Conservation (phyloP, 2,329 filamentous ascomycete species). For the Cyphellophora attinorum region DNA sequence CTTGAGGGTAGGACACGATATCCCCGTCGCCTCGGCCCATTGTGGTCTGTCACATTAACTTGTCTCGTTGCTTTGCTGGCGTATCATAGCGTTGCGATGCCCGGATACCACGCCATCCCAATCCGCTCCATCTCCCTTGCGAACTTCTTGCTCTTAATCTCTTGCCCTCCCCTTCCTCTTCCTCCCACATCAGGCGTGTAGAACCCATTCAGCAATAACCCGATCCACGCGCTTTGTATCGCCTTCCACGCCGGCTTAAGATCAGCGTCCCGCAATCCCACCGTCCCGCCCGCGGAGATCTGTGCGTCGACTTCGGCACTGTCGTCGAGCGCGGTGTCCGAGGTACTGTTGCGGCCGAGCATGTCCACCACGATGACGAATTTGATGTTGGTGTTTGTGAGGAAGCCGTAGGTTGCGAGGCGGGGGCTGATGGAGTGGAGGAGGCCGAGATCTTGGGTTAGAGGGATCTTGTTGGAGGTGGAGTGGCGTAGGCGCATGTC, state of each 20-base stretch:
- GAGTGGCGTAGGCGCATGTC: slow-evolving; percentile 70
- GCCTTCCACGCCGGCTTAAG: slow-evolving; percentile 83
- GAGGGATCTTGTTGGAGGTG: slow-evolving; percentile 55
- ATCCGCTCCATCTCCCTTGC: slow-evolving; percentile 74
- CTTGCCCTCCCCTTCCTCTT: too few relatives aligned
- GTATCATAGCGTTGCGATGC: slow-evolving; percentile 34
- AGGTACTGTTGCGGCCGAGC: slow-evolving; percentile 53
- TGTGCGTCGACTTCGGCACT: slow-evolving; percentile 18
- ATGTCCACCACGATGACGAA: slow-evolving; percentile 88
- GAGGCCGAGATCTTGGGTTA: slow-evolving; percentile 85
- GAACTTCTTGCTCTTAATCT: slow-evolving; percentile 78
- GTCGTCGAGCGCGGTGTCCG: slow-evolving; percentile 23
- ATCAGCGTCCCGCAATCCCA: slow-evolving; percentile 75
- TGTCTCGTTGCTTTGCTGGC: too few relatives aligned
- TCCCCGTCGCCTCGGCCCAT: too few relatives aligned
- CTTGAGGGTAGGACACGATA: too few relatives aligned
- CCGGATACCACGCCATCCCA: slow-evolving; percentile 74
- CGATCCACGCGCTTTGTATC: slow-evolving; percentile 85
- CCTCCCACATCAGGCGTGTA: slow-evolving; percentile 85
- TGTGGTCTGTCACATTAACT: too few relatives aligned
- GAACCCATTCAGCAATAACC: slow-evolving; percentile 86
- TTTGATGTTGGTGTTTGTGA: slow-evolving; percentile 91
- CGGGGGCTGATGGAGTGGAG: slow-evolving; percentile 91
- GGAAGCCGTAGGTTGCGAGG: slow-evolving; percentile 86
- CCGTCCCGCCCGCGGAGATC: slow-evolving; percentile 30